Evolutionary conservation across 495 filamentous ascomycete species (phyloP).

Genomic region (Penicillium cataractarum): DNA sequence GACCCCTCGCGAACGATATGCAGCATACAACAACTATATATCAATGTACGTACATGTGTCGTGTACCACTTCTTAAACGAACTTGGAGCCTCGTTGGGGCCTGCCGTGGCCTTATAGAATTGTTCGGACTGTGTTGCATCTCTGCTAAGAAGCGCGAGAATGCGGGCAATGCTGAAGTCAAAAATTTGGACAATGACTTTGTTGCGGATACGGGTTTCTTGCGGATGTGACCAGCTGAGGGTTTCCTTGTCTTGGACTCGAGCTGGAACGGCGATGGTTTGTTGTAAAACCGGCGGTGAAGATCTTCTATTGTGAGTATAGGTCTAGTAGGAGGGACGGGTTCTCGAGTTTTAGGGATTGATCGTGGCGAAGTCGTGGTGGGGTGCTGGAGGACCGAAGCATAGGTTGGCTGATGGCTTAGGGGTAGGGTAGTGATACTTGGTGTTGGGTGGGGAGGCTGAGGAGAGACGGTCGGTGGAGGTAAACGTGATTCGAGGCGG

Average conservation of each 20-base stretch:
- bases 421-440: background rate
- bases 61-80: constrained; percentile 7
- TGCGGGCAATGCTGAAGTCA: constrained; percentile 10
- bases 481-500: background rate
- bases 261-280: background rate
- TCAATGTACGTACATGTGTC: too few relatives aligned
- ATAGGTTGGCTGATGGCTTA: background rate
- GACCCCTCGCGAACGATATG: constrained; percentile 6
- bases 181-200: constrained; percentile 5
- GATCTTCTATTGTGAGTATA: background rate
- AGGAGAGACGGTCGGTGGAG: background rate
- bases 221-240: background rate
- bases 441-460: background rate
- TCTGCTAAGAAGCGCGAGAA: constrained; percentile 12
- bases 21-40: constrained; percentile 6
- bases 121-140: too few relatives aligned
- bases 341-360: background rate
- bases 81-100: constrained; percentile 10
- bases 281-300: background rate
- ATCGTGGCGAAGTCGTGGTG: background rate
- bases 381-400: background rate
- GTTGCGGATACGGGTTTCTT: background rate
- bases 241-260: background rate
- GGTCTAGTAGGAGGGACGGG: background rate
- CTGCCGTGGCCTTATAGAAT: constrained; percentile 3